Percentiles rank a stretch among this genome's conserved stretches.
Conservation (phyloP, 2,329 filamentous ascomycete genomes). For the Aspergillus fumigatus region DNA sequence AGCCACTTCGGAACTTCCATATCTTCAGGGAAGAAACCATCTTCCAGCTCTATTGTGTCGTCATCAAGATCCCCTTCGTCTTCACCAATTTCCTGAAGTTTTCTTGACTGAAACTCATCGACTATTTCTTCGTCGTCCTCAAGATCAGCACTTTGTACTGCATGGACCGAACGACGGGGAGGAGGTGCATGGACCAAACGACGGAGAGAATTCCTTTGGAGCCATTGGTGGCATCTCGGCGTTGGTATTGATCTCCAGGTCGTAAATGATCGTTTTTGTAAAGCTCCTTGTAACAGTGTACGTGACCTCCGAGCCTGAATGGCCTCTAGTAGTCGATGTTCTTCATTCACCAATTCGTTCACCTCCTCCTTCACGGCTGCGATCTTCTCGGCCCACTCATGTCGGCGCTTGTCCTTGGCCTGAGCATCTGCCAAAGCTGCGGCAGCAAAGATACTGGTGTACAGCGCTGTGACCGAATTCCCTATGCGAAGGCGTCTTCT, state of each 20-base stretch:
- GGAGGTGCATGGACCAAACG: neutral
- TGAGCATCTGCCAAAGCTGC: slow-evolving; percentile 39
- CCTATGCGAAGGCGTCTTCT: slow-evolving; percentile 36
- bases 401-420: slow-evolving; percentile 36
- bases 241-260: slow-evolving; percentile 13
- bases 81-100: slow-evolving; percentile 2
- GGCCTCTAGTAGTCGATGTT: slow-evolving; percentile 31
- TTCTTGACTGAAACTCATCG: neutral
- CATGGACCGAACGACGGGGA: neutral
- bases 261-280: slow-evolving; percentile 24
- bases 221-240: neutral
- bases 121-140: neutral
- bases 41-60: slow-evolving; percentile 4
- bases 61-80: slow-evolving; percentile 4
- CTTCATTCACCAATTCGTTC: slow-evolving; percentile 36
- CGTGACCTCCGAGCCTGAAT: slow-evolving; percentile 23
- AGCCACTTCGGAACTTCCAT: slow-evolving; percentile 26
- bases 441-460: slow-evolving; percentile 41
- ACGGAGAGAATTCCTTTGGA: neutral
- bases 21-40: slow-evolving; percentile 16
- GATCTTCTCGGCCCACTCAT: slow-evolving; percentile 40
- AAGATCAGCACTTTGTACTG: neutral
- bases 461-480: slow-evolving; percentile 42
- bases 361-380: slow-evolving; percentile 41
- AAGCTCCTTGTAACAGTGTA: slow-evolving; percentile 13